These are phyloP conservation scores for Pleodorina starrii DNA, from an alignment of 139 green algal species.

Conservation along the genomic window DNA sequence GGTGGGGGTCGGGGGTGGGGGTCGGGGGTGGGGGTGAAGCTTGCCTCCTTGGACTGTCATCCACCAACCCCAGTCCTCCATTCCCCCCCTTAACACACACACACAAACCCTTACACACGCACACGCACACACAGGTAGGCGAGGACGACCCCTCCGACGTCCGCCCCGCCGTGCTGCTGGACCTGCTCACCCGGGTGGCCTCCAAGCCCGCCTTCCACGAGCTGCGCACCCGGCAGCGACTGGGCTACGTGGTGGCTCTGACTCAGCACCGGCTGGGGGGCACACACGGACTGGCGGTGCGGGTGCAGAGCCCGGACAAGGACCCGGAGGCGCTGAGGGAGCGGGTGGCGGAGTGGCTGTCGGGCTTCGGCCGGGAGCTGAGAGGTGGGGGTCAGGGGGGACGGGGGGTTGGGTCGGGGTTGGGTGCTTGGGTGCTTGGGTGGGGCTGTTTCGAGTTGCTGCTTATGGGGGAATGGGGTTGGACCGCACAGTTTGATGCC, in stretches of 20 bases:
- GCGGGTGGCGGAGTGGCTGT: conserved; percentile 55
- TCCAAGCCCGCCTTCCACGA: conserved; percentile 70
- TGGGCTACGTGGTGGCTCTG: conserved; percentile 66
- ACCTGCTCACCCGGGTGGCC: conserved; percentile 52
- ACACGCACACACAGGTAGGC: not conserved
- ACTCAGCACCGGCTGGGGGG: conserved; percentile 30
- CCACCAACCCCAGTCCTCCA: not conserved
- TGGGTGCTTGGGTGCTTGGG: no score
- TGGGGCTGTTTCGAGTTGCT: no score
- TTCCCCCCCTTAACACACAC: not conserved
- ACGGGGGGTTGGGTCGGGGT: not conserved
- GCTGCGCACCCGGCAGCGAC: conserved; percentile 65
- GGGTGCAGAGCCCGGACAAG: conserved; percentile 52
- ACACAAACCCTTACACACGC: not conserved
- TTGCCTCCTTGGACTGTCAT: no score
- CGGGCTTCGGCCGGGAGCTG: conserved; percentile 50
- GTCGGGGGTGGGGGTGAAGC: no score
- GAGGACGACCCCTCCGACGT: conserved; percentile 16
- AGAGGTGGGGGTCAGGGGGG: not conserved
- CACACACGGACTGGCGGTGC: conserved; percentile 45
- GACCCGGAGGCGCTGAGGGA: conserved; percentile 18
- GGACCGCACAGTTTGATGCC: no score
- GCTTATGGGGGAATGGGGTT: no score
- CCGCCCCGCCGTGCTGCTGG: conserved; percentile 33
- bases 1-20: not conserved